Conservation (phyloP, 1,284 basidiomycete genomes). For the Ceratobasidium sp. region DNA sequence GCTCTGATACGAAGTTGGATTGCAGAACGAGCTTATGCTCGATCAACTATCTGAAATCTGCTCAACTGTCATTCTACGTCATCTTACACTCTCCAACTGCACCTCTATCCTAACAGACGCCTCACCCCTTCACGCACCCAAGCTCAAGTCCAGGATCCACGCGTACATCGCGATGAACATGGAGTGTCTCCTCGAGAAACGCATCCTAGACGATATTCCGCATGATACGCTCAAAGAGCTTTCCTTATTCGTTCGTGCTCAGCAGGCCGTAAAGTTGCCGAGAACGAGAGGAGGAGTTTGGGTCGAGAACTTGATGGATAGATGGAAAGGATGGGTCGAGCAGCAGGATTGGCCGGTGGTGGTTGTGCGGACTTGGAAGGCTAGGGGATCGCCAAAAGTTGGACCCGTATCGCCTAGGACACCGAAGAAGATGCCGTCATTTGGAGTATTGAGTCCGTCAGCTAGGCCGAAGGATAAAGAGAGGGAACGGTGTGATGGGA, state of each 20-base stretch:
- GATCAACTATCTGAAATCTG: constrained; percentile 87
- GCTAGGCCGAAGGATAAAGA: constrained; percentile 49
- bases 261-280: constrained; percentile 76
- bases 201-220: constrained; percentile 81
- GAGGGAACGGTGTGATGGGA: constrained; percentile 55
- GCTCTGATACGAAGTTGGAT: neutral
- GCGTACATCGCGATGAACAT: constrained; percentile 85
- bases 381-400: constrained; percentile 60
- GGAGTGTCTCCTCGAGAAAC: constrained; percentile 87
- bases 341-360: constrained; percentile 75
- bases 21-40: constrained; percentile 87
- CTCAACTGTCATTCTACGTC: constrained; percentile 75
- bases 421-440: constrained; percentile 46
- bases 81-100: constrained; percentile 81
- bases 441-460: constrained; percentile 21
- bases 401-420: constrained; percentile 51
- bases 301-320: constrained; percentile 68
- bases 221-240: constrained; percentile 75
- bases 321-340: constrained; percentile 80
- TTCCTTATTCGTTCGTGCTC: constrained; percentile 65
- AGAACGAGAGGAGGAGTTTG: constrained; percentile 62
- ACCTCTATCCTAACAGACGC: constrained; percentile 87
- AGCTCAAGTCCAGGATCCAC: constrained; percentile 79
- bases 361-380: constrained; percentile 60
- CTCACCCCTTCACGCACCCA: constrained; percentile 76